Evolutionary conservation across 345 rosid species (phyloP).

Genomic region (Eucalyptus decipiens): DNA sequence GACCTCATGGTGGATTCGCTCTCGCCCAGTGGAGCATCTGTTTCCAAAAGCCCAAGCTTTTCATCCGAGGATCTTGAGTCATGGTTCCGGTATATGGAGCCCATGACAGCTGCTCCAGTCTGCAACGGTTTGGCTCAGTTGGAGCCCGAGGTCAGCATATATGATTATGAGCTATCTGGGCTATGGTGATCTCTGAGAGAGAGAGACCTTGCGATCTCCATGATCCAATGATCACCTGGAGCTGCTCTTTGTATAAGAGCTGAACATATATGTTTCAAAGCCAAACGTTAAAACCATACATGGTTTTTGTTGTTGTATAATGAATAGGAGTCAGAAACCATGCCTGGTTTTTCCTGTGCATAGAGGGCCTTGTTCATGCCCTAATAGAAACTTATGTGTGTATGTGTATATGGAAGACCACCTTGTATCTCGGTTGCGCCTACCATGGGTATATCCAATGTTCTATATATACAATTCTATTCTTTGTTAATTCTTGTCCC

Average conservation of each 20-base stretch:
- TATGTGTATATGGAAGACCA: neutral
- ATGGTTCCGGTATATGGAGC: neutral
- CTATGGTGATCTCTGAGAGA: too few relatives aligned
- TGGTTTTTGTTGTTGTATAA: neutral
- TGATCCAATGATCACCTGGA: neutral
- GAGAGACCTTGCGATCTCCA: neutral
- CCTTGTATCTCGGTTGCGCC: neutral
- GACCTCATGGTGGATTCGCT: neutral
- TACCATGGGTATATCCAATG: neutral
- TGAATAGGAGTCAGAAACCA: neutral
- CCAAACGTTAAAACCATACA: neutral
- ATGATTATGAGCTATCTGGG: constrained; percentile 8
- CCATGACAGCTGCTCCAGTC: neutral
- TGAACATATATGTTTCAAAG: neutral
- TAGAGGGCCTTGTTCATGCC: neutral
- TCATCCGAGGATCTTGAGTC: neutral
- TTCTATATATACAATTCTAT: neutral
- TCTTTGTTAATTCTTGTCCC: neutral
- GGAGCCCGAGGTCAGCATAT: constrained; percentile 8
- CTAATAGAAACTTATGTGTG: neutral
- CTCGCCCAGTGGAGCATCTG: neutral
- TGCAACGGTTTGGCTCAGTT: neutral
- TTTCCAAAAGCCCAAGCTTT: neutral
- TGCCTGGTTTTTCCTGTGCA: neutral
- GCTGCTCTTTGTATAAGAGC: neutral